Evolutionary conservation across 208 protist genomes (phyloP), one percentile per base, ranked within the genome.

Genomic region (Vickermania ingenoplastis): DNA sequence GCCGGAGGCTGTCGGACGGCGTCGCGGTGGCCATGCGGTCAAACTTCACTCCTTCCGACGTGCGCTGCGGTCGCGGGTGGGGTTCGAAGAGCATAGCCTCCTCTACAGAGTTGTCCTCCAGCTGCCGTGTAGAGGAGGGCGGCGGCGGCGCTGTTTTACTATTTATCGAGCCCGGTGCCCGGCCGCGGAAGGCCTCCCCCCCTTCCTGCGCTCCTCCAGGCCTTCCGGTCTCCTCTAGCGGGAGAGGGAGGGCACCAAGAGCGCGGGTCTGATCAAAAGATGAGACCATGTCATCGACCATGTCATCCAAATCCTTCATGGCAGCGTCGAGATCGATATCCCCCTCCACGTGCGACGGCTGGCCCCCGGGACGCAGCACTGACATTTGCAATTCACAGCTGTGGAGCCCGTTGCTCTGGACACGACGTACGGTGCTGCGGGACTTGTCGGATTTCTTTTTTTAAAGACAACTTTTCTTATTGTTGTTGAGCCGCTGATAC

Each of bases 281-380:
- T 55, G n/a, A 11, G 24, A 55, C 11, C 24, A 55, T 28, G 5
- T 55, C 51, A 55, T 55, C 51, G 7, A 55, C 51, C 5, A 22
- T 55, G 24, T 5, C 21, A n/a, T 55, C 51, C 24, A 55, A 28
- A 5, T 55, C 51, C 24, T 22, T 5, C 51, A 45, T 45, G 36
- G 36, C 36, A 45, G n/a, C n/a, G n/a, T n/a, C n/a, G n/a, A n/a
- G n/a, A n/a, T n/a, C n/a, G n/a, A n/a, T n/a, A n/a, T n/a, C n/a
- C n/a, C n/a, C n/a, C n/a, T n/a, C n/a, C n/a, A n/a, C n/a, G n/a
- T n/a, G n/a, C n/a, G n/a, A n/a, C n/a, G n/a, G n/a, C n/a, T n/a
- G n/a, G n/a, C n/a, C n/a, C n/a, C n/a, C n/a, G n/a, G n/a, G n/a
- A n/a, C n/a, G n/a, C n/a, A n/a, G n/a, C n/a, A n/a, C n/a, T n/a